Evolutionary conservation across 768 basidiomycete species (phyloP), one percentile per base, ranked within the genome.

Genomic region (Coprinopsis marcescibilis): DNA sequence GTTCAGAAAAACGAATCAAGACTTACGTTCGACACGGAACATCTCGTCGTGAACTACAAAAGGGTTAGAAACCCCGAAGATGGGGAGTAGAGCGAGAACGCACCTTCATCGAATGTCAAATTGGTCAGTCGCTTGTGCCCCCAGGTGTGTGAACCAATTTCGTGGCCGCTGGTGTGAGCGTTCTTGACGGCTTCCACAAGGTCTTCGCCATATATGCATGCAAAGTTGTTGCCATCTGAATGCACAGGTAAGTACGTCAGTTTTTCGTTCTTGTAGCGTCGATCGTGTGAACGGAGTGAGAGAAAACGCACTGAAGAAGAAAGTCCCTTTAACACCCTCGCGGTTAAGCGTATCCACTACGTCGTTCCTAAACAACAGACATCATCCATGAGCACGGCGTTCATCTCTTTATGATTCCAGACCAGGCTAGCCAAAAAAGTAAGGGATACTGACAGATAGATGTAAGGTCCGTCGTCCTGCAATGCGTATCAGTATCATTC

Each of bases 141-240:
- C 72, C 72, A 74, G 2, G 72, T 75, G 53, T 75, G 73, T 4
- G 71, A 73, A 0, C 58, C 68, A 40, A 75, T 57, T 54, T 71
- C 66, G 50, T 74, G 72, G 5, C 72, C 72, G 6, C 66, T 54
- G 34, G 57, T 53, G 47, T 64, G 68, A 12, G 65, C 68, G 43
- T 69, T 66, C 23, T 63, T 60, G 23, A 73, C 65, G 8, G 65
- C 60, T 13, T 62, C 55, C 6, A 60, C 56, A 26, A 54, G 49
- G 19, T 64, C 68, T 2, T 52, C 43, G 43, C 65, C 55, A 52
- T 72, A 73, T 20, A 72, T 72, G 48, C 72, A 73, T 57, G 48
- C 45, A 69, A 68, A 70, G 49, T 70, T 70, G 45, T 71, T 63
- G 21, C 70, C 69, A 53, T 70, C 69, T 69, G 21, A 5, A 21